Percentiles rank a stretch among this genome's conserved stretches.
phyloP scores from a whole-genome alignment of 2,329 filamentous ascomycete genomes.

The Thielaviopsis populi region DNA sequence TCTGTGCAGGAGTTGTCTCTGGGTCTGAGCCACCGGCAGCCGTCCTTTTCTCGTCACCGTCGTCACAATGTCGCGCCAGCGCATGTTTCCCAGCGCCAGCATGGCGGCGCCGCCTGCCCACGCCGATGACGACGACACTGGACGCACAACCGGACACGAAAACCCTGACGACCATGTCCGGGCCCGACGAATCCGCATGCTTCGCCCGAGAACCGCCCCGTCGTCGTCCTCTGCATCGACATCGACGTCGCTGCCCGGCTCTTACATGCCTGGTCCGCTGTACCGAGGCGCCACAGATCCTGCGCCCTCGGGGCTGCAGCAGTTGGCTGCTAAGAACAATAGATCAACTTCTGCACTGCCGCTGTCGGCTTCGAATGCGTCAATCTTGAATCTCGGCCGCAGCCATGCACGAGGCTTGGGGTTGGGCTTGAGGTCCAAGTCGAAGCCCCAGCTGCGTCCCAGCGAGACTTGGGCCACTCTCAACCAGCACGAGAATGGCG shows the following conservation, averaged over 20 bases:
- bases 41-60: neutral
- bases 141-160: neutral
- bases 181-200: neutral
- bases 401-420: constrained; percentile 5
- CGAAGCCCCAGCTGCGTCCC: constrained; percentile 14
- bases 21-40: neutral
- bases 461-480: constrained; percentile 15
- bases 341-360: constrained; percentile 14
- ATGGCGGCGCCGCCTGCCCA: neutral
- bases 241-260: neutral
- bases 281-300: neutral
- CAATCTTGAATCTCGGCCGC: neutral
- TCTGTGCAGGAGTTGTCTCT: neutral
- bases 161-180: neutral
- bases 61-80: neutral
- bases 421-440: constrained; percentile 6
- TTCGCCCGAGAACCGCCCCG: constrained; percentile 7
- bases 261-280: neutral
- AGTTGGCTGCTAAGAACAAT: constrained; percentile 6
- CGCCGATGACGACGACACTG: neutral
- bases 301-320: neutral
- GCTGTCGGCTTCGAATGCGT: neutral
- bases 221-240: constrained; percentile 6
- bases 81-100: neutral
- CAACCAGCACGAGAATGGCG: constrained; percentile 29